Base-by-base conservation (phyloP, 2,329 filamentous ascomycete species). In the Ceratocystis ficicola region DNA sequence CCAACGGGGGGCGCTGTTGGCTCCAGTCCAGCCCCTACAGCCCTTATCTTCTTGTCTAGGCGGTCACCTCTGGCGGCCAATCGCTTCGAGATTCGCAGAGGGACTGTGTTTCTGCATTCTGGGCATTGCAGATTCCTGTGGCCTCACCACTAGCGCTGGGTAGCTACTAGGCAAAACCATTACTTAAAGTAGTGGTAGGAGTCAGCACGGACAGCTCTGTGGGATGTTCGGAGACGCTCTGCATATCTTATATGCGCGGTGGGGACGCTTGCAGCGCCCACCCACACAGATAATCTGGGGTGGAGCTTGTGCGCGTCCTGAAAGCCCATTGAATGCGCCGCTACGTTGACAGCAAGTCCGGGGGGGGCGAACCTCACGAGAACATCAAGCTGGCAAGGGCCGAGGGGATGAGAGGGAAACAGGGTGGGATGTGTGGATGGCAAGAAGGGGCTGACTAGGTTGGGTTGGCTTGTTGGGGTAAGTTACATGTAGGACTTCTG, bases 311-410 rank as follows among this genome's bases (percentile, higher is more conserved):
- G 48, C 12, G 48, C 12, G 10, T 15, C 48, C 20, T 48, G 20
- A n/a, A 6, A 20, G 20, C 46, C 46, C 44, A n/a, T 50, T 7
- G n/a, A 22, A 10, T 22, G 30, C 6, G 15, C 36, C 36, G 36
- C 48, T 52, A 36, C 28, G 15, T 36, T 30, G 55, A 30, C 55
- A 59, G 55, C 55, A 59, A 36, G 36, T 59, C 55, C 55, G 55
- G 55, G 55, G 55, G 55, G 55, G 30, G 32, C 15, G 28, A 59
- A 10, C 55, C 28, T 36, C 55, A 20, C 28, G 55, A 36, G 55
- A n/a, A 36, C 12, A 59, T 59, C 55, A 59, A 59, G 36, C 55
- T 7, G 32, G n/a, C 12, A 6, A 36, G 55, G 28, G 12, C 36
- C 12, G 55, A n/a, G 32, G 52, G 32, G 28, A n/a, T 28, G 25